Evolutionary conservation across 73 alveolate species (phyloP).

Genomic region (Tetrahymena thermophila): DNA sequence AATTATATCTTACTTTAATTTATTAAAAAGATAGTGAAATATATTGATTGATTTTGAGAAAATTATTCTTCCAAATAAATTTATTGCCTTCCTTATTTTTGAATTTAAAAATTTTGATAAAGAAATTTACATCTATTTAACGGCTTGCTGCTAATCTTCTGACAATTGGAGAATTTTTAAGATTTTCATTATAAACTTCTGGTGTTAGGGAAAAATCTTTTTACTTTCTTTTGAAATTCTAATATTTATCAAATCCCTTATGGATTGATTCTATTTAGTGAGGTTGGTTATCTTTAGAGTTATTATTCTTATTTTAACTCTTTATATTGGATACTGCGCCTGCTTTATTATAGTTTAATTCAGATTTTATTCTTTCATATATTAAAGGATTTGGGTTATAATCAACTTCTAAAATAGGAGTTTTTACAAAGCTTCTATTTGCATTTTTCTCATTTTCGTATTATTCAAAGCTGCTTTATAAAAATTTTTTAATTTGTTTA

Average conservation of each 20-base stretch:
- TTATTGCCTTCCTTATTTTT: no score
- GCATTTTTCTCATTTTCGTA: background rate
- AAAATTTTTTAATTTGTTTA: background rate
- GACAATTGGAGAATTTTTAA: background rate
- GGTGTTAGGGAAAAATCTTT: background rate
- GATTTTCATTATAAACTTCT: background rate
- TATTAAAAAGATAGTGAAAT: background rate
- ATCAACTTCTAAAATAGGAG: background rate
- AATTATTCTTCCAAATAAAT: no score
- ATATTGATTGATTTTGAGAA: no score
- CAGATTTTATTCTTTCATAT: background rate
- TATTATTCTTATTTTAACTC: background rate
- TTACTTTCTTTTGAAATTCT: background rate
- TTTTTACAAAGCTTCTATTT: background rate
- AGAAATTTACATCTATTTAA: background rate
- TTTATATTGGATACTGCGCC: background rate
- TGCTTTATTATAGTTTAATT: background rate
- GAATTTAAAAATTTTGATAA: no score
- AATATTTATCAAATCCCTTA: background rate
- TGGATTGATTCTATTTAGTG: background rate
- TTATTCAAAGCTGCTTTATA: background rate
- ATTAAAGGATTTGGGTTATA: background rate
- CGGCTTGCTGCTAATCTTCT: background rate
- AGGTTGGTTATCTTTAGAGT: background rate
- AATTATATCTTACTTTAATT: background rate